phyloP scores from a whole-genome alignment of 1,284 basidiomycete genomes.

The Ceratobasidium sp. region DNA sequence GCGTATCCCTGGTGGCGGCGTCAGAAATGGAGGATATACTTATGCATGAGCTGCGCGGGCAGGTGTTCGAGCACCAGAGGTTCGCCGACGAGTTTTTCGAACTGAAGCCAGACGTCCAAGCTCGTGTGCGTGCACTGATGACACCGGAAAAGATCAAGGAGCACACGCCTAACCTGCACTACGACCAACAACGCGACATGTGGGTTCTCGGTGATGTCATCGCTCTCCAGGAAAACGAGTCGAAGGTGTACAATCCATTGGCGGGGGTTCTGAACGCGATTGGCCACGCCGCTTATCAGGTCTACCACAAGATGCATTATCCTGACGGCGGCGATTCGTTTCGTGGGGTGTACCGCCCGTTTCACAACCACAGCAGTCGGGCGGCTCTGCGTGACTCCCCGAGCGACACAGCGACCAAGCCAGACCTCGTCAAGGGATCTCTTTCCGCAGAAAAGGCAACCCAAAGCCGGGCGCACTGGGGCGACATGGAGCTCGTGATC shows the following conservation, averaged over 20 bases:
- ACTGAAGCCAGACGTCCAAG: not conserved
- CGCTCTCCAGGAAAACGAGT: not conserved
- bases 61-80: slow-evolving; percentile 4
- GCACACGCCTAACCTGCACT: not conserved
- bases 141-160: not conserved
- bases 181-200: not conserved
- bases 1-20: not conserved
- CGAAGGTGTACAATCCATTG: not conserved
- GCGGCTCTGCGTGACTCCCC: not conserved
- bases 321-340: slow-evolving; percentile 5
- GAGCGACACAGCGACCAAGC: slow-evolving; percentile 1
- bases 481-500: slow-evolving; percentile 22
- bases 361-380: not conserved
- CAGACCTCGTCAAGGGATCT: slow-evolving; percentile 2
- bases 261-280: slow-evolving; percentile 19
- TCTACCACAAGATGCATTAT: not conserved
- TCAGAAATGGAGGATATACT: slow-evolving; percentile 20
- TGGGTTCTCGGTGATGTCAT: not conserved
- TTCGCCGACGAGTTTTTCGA: slow-evolving; percentile 26
- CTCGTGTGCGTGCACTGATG: not conserved
- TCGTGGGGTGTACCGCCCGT: not conserved
- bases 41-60: slow-evolving; percentile 7
- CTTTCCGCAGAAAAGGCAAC: not conserved
- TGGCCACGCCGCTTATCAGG: not conserved
- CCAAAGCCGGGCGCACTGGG: slow-evolving; percentile 14